Evolutionary conservation across 768 basidiomycete species (phyloP), one percentile per base, ranked within the genome.

Genomic region (Trametes cinnabarina): DNA sequence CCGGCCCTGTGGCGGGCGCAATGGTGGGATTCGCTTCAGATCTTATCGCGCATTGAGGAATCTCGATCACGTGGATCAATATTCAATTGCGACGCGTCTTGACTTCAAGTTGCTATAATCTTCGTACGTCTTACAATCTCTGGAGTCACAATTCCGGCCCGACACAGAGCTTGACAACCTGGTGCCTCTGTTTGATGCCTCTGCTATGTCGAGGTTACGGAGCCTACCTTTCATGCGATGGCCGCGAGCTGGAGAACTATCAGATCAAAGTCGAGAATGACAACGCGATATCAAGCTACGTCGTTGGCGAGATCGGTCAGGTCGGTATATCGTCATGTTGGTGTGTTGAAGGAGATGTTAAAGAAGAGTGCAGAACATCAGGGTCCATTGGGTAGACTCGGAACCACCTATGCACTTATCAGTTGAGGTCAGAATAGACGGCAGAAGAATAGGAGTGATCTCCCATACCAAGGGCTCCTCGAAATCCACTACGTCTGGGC

Each of bases 311-410:
- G 23, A 49, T 46, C 2, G 63, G 65, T 1, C 63, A 58, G 49
- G 65, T 65, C 6, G 19, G 65, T 49, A 2, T 2, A 1, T 19
- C 34, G 8, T 14, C 14, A 14, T 34, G 34, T 8, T 10, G 8
- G 6, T 43, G 26, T 22, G 11, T n/a, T 10, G 2, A 15, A 19
- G 5, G 11, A 20, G 15, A 14, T 22, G 3, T n/a, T 32, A 14
- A 22, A 17, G 43, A 0, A 14, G 4, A 12, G 3, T 1, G 12
- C 23, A 64, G 63, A 52, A 57, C 5, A 61, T 58, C 12, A 47
- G n/a, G 34, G 60, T 63, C 0, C 51, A 61, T 32, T 65, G 65
- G 65, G 32, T 61, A 3, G 60, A 61, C 46, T 57, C 60, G 25
- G 48, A 57, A 35, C 55, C 55, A 19, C 55, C 60, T 43, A 37